Percentiles rank a stretch among this genome's conserved stretches.
These are phyloP conservation scores for Phytophthora cactorum DNA, from an alignment of 352 stramenopile species.

Conservation along the genomic window DNA sequence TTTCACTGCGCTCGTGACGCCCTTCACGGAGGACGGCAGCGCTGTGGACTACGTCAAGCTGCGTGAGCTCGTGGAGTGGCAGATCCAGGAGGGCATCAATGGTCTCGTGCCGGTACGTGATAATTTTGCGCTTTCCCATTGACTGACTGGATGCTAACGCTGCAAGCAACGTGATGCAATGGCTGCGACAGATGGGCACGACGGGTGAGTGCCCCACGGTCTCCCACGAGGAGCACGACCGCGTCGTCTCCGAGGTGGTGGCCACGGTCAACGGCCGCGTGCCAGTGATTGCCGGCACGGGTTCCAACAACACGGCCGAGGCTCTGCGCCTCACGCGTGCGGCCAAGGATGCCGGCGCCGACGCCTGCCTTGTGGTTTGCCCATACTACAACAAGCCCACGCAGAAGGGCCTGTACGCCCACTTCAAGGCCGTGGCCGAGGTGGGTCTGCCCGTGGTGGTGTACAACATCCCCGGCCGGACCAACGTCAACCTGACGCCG, in stretches of 20 bases:
- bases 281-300: constrained; percentile 95
- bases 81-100: constrained; percentile 95
- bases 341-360: constrained; percentile 93
- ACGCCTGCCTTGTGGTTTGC: constrained; percentile 96
- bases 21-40: constrained; percentile 92
- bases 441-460: constrained; percentile 94
- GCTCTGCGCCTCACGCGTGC: constrained; percentile 86
- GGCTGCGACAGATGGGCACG: constrained; percentile 87
- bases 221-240: constrained; percentile 94
- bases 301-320: constrained; percentile 93
- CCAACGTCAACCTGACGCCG: constrained; percentile 94
- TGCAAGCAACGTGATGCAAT: not conserved
- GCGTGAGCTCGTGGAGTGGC: constrained; percentile 90
- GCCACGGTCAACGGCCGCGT: constrained; percentile 83
- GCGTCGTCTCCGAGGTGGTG: constrained; percentile 93
- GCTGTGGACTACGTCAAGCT: constrained; percentile 95
- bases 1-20: constrained; percentile 96
- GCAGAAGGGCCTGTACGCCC: constrained; percentile 94
- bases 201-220: constrained; percentile 97
- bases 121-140: not conserved
- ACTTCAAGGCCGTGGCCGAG: constrained; percentile 92
- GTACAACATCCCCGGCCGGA: constrained; percentile 98
- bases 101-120: constrained; percentile 93
- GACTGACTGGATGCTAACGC: constrained; percentile 6
- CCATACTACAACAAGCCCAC: constrained; percentile 99